Evolutionary conservation across 2,329 filamentous ascomycete genomes (phyloP).

Genomic region (Elsinoe australis): DNA sequence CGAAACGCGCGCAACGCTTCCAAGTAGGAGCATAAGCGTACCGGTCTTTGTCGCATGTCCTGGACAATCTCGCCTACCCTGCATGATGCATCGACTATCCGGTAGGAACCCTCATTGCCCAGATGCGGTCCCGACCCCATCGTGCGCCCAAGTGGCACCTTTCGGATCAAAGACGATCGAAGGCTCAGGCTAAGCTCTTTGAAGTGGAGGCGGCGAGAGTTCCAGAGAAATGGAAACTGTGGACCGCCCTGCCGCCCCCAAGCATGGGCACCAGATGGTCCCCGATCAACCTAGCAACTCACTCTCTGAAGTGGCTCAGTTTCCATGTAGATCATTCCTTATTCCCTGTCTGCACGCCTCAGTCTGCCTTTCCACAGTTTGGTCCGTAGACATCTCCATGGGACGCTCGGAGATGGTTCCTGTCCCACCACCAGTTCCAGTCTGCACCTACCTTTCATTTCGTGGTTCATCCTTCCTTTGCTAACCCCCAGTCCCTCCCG

Average conservation of each 20-base stretch:
- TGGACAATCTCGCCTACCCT: not conserved
- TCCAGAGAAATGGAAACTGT: conserved; percentile 12
- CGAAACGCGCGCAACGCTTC: not conserved
- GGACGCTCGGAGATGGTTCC: conserved; percentile 8
- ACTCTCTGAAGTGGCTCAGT: not conserved
- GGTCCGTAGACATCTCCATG: not conserved
- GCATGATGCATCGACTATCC: not conserved
- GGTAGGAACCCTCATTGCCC: not conserved
- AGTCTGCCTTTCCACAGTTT: conserved; percentile 3
- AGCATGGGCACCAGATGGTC: conserved; percentile 2
- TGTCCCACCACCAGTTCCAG: not conserved
- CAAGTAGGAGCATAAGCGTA: conserved; percentile 2
- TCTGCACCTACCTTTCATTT: conserved; percentile 11
- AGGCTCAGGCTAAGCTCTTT: conserved; percentile 13
- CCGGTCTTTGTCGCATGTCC: not conserved
- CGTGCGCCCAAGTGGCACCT: not conserved
- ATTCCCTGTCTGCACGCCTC: conserved; percentile 1
- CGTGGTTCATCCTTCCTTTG: not conserved
- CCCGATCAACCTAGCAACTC: not conserved
- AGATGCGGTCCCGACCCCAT: not conserved
- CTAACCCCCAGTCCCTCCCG: not conserved
- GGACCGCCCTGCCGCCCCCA: not conserved
- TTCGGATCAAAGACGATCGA: not conserved
- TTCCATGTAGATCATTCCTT: conserved; percentile 10
- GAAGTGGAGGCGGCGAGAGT: conserved; percentile 8